Evolutionary conservation across 2,329 filamentous ascomycete genomes (phyloP), one percentile per base, ranked within the genome.

Genomic region (Pezicula radicicola): DNA sequence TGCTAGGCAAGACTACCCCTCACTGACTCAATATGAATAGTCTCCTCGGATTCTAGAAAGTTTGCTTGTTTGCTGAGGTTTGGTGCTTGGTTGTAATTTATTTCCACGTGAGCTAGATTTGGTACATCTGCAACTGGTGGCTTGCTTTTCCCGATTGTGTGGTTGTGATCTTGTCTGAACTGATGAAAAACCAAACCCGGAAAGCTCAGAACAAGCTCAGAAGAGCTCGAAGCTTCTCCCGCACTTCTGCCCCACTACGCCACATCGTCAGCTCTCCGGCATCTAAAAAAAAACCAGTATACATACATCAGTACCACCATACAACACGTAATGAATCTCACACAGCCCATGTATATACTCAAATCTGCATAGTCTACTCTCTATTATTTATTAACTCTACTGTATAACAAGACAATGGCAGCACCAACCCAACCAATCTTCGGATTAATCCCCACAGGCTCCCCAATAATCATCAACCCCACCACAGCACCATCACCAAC

Each of bases 381-480:
- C 25, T 7, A 25, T 6, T 25, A 25, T 25, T 6, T 25, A 25
- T 6, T 25, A 25, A 25, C 6, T 6, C 25, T 25, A 25, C 6
- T 1, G 25, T 25, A 7, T 6, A 25, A 5, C 25, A 48, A 46
- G 50, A 47, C 7, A 10, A 33, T 33, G 30, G 30, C 30, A 12
- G 30, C 30, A 30, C 50, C 46, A 30, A 46, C 64, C 21, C 62
- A 60, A 3, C 63, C 63, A 41, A 53, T 65, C 35, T 66, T 66
- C 37, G 64, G 64, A 19, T 52, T 66, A 21, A 74, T 87, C 51
- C 81, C 83, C 12, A 77, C 83, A 21, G 81, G 82, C 52, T 79
- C 79, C 54, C 77, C 80, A 2, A 72, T 84, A 48, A 73, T 85
- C 52, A 80, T 76, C 2, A 65, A 69, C 1, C 81, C 83, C 1